These are phyloP conservation scores for Agarophyton chilense DNA, from an alignment of 23 red algal genomes.

Conservation along the genomic window DNA sequence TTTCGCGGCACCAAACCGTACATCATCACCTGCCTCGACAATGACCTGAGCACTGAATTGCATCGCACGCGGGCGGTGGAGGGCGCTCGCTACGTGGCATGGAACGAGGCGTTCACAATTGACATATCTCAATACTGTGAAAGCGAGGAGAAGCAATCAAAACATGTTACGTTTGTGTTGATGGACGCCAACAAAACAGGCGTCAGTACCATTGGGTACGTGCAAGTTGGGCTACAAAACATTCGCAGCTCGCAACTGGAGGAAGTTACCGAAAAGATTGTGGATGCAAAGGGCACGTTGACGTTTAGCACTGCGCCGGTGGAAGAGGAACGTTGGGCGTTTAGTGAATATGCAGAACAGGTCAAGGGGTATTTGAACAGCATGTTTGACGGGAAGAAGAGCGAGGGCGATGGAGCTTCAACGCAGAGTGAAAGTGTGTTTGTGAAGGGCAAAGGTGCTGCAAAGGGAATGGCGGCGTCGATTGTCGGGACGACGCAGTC, in stretches of 20 bases:
- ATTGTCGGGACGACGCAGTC: background rate
- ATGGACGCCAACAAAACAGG: background rate
- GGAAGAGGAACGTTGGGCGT: background rate
- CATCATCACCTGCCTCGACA: conserved; percentile 5
- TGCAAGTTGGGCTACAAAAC: background rate
- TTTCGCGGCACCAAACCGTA: conserved; percentile 2
- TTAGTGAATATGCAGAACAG: background rate
- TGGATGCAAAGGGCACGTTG: background rate
- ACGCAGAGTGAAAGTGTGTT: background rate
- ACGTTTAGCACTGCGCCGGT: conserved; percentile 17
- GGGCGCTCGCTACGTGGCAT: background rate
- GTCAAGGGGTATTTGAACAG: background rate
- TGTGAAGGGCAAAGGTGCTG: background rate
- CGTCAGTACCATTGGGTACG: background rate
- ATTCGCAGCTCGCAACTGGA: background rate
- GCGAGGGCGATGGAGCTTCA: background rate
- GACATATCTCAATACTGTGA: background rate
- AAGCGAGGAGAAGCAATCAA: background rate
- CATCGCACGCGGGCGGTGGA: conserved; percentile 21
- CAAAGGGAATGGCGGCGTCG: background rate
- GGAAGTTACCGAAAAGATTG: background rate
- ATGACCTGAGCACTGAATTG: background rate
- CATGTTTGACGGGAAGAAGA: background rate
- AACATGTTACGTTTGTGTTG: background rate
- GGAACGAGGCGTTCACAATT: conserved; percentile 13